Evolutionary conservation across 768 basidiomycete genomes (phyloP), one percentile per base, ranked within the genome.

Genomic region (Coprinopsis sp.): DNA sequence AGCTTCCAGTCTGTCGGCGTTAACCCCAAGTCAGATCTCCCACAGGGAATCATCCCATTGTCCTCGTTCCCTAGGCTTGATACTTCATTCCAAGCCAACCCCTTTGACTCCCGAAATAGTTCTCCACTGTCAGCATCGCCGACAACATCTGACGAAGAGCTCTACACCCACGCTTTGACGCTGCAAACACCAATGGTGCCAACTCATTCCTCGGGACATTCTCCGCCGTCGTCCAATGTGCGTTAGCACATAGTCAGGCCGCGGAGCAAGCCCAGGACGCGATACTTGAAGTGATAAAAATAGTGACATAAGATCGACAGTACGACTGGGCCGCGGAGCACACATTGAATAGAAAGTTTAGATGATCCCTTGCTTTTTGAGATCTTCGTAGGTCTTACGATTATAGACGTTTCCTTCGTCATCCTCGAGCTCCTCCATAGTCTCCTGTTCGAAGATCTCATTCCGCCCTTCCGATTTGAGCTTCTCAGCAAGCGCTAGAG

Each of bases 331-430:
- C 11, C 40, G 4, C 8, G 30, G 30, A 4, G 27, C 6, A 22
- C 38, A 39, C 18, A 25, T 8, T 10, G 18, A 6, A 19, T 39
- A 39, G 38, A 19, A 41, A 29, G 37, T 18, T 66, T 68, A 89
- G 47, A 94, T 88, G 47, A 95, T 70, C 47, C 93, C 94, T 63
- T 97, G 94, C 69, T 93, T 91, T 75, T 93, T 95, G 55, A 96
- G 73, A 59, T 95, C 91, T 57, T 95, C 91, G 60, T 93, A 97
- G n/a, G 91, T 95, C 74, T 96, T 96, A 59, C 85, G 83, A 66
- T 93, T 93, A 67, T 98, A 97, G 40, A 98, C 96, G 57, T 99
- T 98, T 13, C 96, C 96, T 62, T 98, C 96, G 37, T 91, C 91
- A 61, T 99, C 96, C 62, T 99, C 96, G 29, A 97, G 77, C 65